Base-by-base conservation (phyloP, 805 yeast genomes). In the Nakazawaea populi region DNA sequence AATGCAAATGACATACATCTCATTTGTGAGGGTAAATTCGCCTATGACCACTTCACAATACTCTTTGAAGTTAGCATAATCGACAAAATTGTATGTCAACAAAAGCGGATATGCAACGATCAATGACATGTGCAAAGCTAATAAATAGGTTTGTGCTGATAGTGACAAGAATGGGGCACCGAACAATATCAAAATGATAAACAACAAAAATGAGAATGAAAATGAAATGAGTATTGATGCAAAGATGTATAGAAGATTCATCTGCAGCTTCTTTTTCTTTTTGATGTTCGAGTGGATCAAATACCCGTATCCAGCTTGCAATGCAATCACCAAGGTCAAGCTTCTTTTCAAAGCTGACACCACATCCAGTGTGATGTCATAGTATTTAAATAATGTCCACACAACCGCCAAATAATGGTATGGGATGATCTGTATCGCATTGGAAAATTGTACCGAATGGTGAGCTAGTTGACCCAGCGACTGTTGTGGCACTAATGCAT, bases 111-210 rank as follows among this genome's bases (percentile, higher is more conserved):
- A 85, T 9, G 81, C 70, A 0, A 82, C 67, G 40, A 90, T 63
- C 31, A 80, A 57, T 3, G 90, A 71, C 27, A 86, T 63, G 61
- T 88, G 94, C 6, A 74, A 65, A 0, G 94, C 71, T 45, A 87
- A 67, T 4, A 84, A 61, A 55, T 75, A 73, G 0, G 95, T 88
- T 59, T 82, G 85, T 7, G 53, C 56, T 34, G 76, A 52, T 36
- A 74, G 72, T 1, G 79, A 70, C 1, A 79, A 68, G 42, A 86
- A 70, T 11, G 97, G 96, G 0, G 96, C 95, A 6, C 97, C 97
- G 60, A 88, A 80, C 10, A 89, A 58, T 1, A 89, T 71, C 44
- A 85, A 62, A 1, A 63, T 52, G 7, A 66, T 51, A 53, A 71
- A 73, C n/a, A 72, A 50, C 2, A 74, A 76, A 1, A 68, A 38